A percentile compares a stretch with the other conserved stretches of the same genome.
These are phyloP conservation scores for Plasmodium fragile DNA, from an alignment of 169 alveolate species.

Conservation along the genomic window DNA sequence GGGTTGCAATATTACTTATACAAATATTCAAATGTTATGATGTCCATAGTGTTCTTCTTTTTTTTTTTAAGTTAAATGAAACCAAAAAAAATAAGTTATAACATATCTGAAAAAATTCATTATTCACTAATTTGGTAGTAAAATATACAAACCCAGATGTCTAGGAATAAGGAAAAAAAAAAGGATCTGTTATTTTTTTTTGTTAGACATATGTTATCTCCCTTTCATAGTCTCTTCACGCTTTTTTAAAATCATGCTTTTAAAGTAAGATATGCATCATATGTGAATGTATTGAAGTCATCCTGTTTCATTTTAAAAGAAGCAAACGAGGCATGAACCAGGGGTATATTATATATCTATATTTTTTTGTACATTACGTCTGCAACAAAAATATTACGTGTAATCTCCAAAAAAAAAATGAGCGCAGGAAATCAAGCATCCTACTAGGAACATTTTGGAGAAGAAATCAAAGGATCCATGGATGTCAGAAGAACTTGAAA, in stretches of 20 bases:
- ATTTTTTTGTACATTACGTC: neutral
- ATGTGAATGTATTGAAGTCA: neutral
- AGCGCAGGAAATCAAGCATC: neutral
- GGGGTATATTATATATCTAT: neutral
- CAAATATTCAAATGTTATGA: neutral
- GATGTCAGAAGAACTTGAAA: neutral
- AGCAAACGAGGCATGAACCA: neutral
- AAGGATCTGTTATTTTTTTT: neutral
- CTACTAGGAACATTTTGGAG: neutral
- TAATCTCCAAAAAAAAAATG: neutral
- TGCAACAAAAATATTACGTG: neutral
- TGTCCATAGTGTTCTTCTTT: neutral
- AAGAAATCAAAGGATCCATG: neutral
- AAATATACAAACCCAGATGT: neutral
- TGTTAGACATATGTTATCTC: neutral
- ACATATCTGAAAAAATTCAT: neutral
- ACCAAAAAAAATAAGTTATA: neutral
- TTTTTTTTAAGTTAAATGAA: neutral
- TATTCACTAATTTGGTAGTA: neutral
- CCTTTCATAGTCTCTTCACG: neutral
- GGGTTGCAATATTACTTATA: neutral
- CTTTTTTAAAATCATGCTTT: neutral
- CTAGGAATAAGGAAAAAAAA: neutral
- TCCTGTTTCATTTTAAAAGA: neutral
- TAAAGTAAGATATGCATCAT: slow-evolving; percentile 1